A percentile compares a stretch with the other conserved stretches of the same genome.
Conservation (phyloP, 139 green algal genomes). For the Chlamydomonas sp. region DNA sequence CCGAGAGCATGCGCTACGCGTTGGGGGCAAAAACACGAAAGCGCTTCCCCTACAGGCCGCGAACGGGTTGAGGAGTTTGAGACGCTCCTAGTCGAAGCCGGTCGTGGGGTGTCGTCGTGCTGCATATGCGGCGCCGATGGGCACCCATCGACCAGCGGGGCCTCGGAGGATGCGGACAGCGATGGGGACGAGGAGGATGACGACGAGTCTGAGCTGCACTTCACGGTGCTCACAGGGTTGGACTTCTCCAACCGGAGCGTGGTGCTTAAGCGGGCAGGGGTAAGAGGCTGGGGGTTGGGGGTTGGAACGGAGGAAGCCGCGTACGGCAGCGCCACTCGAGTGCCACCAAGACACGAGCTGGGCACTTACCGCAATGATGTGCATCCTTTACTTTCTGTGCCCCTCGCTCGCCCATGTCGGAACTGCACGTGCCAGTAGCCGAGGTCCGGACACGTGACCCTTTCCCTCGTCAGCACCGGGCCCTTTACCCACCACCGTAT, state of each 20-base stretch:
- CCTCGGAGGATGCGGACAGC: background rate
- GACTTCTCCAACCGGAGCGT: slow-evolving; percentile 26
- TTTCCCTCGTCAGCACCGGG: no score
- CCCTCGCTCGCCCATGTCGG: no score
- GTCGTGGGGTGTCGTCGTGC: background rate
- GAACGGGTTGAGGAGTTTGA: background rate
- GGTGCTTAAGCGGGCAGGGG: slow-evolving; percentile 14
- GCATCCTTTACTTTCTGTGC: no score
- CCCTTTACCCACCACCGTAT: background rate
- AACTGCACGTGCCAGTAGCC: no score
- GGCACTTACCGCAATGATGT: no score
- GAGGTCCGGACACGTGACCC: no score
- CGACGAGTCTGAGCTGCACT: background rate
- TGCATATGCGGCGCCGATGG: slow-evolving; percentile 38
- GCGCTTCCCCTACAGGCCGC: background rate
- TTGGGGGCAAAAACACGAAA: no score
- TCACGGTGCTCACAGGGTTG: slow-evolving; percentile 17
- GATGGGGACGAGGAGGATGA: background rate
- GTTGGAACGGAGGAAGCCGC: no score
- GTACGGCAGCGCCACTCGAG: no score
- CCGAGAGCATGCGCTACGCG: no score
- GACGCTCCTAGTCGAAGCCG: background rate
- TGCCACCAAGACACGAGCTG: no score
- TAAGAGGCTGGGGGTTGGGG: background rate
- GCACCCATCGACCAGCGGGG: background rate